A percentile compares a stretch with the other conserved stretches of the same genome.
Conservation (phyloP, 1,284 basidiomycete genomes). For the Ustilago sp. region DNA sequence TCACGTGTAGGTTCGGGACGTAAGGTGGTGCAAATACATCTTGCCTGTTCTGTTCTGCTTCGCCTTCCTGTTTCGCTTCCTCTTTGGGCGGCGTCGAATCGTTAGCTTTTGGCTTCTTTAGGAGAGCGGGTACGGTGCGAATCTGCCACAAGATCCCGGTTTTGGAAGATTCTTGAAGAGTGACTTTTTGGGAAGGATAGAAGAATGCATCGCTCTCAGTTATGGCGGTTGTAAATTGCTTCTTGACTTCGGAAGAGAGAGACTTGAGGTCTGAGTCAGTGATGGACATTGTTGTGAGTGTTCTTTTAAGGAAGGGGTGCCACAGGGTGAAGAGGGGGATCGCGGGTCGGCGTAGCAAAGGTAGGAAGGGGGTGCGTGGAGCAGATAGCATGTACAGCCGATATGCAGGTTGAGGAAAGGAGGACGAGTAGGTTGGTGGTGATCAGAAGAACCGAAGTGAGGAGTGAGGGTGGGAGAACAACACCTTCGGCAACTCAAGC, state of each 20-base stretch:
- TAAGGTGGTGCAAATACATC: slow-evolving; percentile 69
- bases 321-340: not conserved
- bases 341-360: not conserved
- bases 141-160: slow-evolving; percentile 53
- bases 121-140: slow-evolving; percentile 61
- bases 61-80: slow-evolving; percentile 9
- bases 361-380: too few relatives aligned
- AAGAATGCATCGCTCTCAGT: slow-evolving; percentile 59
- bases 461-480: not conserved
- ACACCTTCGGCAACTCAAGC: not conserved
- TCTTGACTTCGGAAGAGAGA: slow-evolving; percentile 44
- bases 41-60: slow-evolving; percentile 51
- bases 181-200: slow-evolving; percentile 57
- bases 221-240: slow-evolving; percentile 54
- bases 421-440: not conserved
- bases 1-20: slow-evolving; percentile 63
- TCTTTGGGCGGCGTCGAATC: not conserved
- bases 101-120: slow-evolving; percentile 57
- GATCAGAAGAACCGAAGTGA: slow-evolving; percentile 1
- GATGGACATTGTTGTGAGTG: slow-evolving; percentile 22
- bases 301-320: not conserved
- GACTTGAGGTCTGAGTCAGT: slow-evolving; percentile 34
- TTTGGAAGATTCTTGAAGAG: slow-evolving; percentile 24
- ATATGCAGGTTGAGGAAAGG: not conserved
- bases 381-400: slow-evolving; percentile 6